Conservation (phyloP, 2,329 filamentous ascomycete genomes). For the Thielaviopsis musarum region DNA sequence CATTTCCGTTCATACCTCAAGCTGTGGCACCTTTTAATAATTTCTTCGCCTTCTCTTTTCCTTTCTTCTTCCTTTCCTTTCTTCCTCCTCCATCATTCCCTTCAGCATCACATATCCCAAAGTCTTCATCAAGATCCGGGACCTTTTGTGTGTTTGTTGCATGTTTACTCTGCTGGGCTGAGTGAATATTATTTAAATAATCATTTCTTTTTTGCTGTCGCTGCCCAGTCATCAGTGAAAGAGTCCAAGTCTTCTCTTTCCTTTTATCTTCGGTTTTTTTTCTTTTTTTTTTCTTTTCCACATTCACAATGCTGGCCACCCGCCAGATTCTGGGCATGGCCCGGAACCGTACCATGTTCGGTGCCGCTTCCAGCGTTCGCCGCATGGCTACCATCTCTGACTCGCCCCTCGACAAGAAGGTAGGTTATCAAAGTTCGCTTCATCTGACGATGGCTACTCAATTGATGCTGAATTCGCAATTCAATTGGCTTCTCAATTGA, state of each 20-base stretch:
- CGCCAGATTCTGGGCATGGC: conserved; percentile 53
- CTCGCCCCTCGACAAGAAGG: conserved; percentile 81
- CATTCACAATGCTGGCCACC: conserved; percentile 44
- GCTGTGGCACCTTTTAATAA: not conserved
- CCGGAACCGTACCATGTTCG: conserved; percentile 39
- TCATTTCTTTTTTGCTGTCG: conserved; percentile 4
- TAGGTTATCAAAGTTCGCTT: conserved; percentile 19
- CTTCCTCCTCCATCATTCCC: not conserved
- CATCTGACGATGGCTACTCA: not conserved
- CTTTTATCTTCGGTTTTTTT: not conserved
- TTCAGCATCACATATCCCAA: conserved; percentile 2
- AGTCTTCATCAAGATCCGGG: conserved; percentile 2
- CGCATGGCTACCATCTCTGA: conserved; percentile 76
- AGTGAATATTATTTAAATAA: conserved; percentile 5
- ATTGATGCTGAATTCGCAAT: not conserved
- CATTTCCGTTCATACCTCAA: not conserved
- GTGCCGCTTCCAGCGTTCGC: conserved; percentile 44
- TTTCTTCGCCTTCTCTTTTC: not conserved
- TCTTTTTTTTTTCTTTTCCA: not conserved
- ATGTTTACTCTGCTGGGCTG: conserved; percentile 11
- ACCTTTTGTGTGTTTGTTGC: conserved; percentile 5
- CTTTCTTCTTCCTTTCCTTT: not conserved
- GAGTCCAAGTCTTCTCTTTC: not conserved
- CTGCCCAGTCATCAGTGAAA: conserved; percentile 4
- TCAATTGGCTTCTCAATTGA: not conserved